Conservation (phyloP, 768 basidiomycete genomes). For the Melanogaster broomeanus region DNA sequence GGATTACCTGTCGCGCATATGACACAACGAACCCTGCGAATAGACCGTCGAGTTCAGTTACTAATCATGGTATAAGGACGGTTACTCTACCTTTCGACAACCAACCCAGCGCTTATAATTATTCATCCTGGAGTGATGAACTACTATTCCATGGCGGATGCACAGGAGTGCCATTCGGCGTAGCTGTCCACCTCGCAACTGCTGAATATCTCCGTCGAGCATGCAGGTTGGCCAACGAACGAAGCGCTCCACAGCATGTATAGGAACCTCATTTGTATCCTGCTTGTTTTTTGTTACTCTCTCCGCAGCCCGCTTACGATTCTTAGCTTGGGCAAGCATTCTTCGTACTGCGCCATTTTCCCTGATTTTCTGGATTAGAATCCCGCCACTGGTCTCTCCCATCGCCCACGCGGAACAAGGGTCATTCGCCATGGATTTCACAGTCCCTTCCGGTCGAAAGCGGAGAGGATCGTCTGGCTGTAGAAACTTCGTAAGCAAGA, state of each 20-base stretch:
- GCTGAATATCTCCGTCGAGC: constrained; percentile 48
- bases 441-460: constrained; percentile 62
- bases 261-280: constrained; percentile 25
- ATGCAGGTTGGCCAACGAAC: no score
- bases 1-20: constrained; percentile 62
- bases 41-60: constrained; percentile 26
- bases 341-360: constrained; percentile 49
- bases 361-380: constrained; percentile 47
- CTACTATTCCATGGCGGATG: constrained; percentile 60
- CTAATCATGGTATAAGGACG: background rate
- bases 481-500: background rate
- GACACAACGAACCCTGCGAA: constrained; percentile 66
- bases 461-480: constrained; percentile 72
- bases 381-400: constrained; percentile 54
- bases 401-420: constrained; percentile 38
- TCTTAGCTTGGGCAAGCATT: constrained; percentile 49
- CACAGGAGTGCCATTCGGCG: constrained; percentile 43
- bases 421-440: constrained; percentile 48
- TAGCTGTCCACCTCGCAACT: constrained; percentile 36
- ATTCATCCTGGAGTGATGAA: constrained; percentile 74
- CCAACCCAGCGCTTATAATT: constrained; percentile 52
- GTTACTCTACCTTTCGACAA: constrained; percentile 54
- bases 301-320: constrained; percentile 46
- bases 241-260: constrained; percentile 36
- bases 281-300: constrained; percentile 41